Evolutionary conservation across 768 basidiomycete genomes (phyloP).

Genomic region (Gyrodon lividus): DNA sequence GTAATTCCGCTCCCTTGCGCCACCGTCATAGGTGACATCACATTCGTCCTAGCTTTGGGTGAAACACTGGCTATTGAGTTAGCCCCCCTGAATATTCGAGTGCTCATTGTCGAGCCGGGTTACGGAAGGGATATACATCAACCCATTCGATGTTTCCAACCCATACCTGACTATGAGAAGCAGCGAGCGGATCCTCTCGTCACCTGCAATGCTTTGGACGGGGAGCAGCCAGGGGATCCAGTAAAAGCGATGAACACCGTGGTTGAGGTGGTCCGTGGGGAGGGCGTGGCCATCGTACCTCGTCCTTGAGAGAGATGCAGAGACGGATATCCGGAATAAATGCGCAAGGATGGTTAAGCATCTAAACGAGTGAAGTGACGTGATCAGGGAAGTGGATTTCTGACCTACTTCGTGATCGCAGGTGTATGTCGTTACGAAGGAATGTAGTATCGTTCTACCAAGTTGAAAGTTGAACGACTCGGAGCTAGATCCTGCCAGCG

Average conservation of each 20-base stretch:
- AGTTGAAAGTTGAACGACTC: no score
- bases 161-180: slow-evolving; percentile 48
- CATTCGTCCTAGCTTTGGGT: slow-evolving; percentile 42
- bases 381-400: slow-evolving; percentile 15
- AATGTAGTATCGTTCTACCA: neutral
- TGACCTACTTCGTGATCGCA: neutral
- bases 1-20: neutral
- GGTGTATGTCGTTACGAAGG: neutral
- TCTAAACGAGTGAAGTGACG: slow-evolving; percentile 54
- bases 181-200: slow-evolving; percentile 35
- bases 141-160: slow-evolving; percentile 38
- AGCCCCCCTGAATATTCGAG: slow-evolving; percentile 52
- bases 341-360: slow-evolving; percentile 40
- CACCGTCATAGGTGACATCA: neutral
- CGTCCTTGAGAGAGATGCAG: slow-evolving; percentile 52
- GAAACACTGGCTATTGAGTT: slow-evolving; percentile 56
- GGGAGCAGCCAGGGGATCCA: slow-evolving; percentile 53
- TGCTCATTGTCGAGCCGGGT: slow-evolving; percentile 57
- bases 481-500: no score
- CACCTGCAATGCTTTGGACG: slow-evolving; percentile 37
- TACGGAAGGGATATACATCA: slow-evolving; percentile 53
- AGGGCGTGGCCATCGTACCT: slow-evolving; percentile 51
- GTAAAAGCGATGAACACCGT: slow-evolving; percentile 51
- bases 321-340: slow-evolving; percentile 47
- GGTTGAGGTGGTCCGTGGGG: slow-evolving; percentile 43